Conservation (phyloP, 306 rosid species). For the Prunus dulcis region DNA sequence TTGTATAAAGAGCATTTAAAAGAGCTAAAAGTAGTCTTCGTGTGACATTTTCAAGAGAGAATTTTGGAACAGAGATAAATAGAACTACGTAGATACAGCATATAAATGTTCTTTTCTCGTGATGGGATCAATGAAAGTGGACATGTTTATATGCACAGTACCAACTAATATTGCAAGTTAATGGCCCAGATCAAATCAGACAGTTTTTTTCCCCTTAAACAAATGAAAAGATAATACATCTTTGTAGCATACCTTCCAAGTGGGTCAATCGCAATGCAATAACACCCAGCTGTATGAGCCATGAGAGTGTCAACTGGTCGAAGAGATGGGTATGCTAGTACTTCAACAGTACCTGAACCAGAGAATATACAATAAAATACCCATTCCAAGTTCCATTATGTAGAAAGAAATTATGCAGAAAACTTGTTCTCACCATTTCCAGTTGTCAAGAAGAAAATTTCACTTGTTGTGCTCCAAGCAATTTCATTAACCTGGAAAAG, state of each 20-base stretch:
- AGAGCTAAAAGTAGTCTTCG: background rate
- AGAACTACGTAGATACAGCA: background rate
- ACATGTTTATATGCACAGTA: background rate
- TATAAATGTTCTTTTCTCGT: background rate
- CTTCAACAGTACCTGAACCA: slow-evolving; percentile 80
- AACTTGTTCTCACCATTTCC: slow-evolving; percentile 71
- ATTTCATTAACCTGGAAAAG: slow-evolving; percentile 81
- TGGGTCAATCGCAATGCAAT: slow-evolving; percentile 96
- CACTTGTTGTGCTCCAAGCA: slow-evolving; percentile 96
- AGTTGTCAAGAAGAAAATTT: slow-evolving; percentile 85
- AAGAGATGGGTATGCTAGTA: slow-evolving; percentile 87
- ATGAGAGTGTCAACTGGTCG: slow-evolving; percentile 76
- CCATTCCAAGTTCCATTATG: background rate
- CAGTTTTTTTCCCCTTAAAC: background rate
- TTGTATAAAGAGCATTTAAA: background rate
- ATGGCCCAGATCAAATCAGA: background rate
- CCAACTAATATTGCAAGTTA: background rate
- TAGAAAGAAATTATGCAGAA: background rate
- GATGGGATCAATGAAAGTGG: background rate
- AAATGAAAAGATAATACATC: slow-evolving; percentile 15
- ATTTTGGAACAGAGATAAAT: background rate
- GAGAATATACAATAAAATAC: slow-evolving; percentile 12
- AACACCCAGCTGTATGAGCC: slow-evolving; percentile 99
- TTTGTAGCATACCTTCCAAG: slow-evolving; percentile 62
- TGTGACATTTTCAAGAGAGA: background rate